These are phyloP conservation scores for Streptanthus diversifolius DNA, from an alignment of 345 rosid genomes.

Conservation along the genomic window DNA sequence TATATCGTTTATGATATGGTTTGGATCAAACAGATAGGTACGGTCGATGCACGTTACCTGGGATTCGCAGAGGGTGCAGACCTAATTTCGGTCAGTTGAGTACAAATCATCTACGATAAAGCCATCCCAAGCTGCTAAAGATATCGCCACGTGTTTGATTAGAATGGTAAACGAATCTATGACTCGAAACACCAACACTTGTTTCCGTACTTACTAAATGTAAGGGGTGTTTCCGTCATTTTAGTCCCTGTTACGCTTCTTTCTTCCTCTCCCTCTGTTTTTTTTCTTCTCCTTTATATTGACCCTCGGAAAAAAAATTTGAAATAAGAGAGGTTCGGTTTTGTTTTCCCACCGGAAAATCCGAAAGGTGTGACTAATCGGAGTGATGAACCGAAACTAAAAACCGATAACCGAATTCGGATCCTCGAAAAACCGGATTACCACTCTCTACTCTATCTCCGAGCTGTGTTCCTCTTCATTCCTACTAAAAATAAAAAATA, in stretches of 20 bases:
- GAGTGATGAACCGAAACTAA: slow-evolving; percentile 46
- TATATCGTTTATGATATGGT: neutral
- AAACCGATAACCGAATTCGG: slow-evolving; percentile 24
- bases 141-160: neutral
- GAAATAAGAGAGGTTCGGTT: neutral
- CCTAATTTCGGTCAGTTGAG: slow-evolving; percentile 34
- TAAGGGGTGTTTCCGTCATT: slow-evolving; percentile 10
- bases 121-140: rapidly evolving
- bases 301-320: neutral
- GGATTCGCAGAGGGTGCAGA: slow-evolving; percentile 25
- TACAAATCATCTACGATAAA: neutral
- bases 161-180: neutral
- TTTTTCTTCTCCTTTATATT: neutral
- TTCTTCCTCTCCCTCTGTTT: neutral
- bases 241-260: neutral
- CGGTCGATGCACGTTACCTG: slow-evolving; percentile 42
- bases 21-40: slow-evolving; percentile 42
- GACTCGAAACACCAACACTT: neutral
- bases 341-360: slow-evolving; percentile 7
- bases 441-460: slow-evolving; percentile 62
- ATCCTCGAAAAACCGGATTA: slow-evolving; percentile 43
- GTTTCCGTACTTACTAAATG: slow-evolving; percentile 5
- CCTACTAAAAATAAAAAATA: slow-evolving; percentile 53
- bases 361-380: slow-evolving; percentile 20
- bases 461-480: slow-evolving; percentile 75